Conservation (phyloP, 164 flowering plant species). For the Vitis riparia region DNA sequence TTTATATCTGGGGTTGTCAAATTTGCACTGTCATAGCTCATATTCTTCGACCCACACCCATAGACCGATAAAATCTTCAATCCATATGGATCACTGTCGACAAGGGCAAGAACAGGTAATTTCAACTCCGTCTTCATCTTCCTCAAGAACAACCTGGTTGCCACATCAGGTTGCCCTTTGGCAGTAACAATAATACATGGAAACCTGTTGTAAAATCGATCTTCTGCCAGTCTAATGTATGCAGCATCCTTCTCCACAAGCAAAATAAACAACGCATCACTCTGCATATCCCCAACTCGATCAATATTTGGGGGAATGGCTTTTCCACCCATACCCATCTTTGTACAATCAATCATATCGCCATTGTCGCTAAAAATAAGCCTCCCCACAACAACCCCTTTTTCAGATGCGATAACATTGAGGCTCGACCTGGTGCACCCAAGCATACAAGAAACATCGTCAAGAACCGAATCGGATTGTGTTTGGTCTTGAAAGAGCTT, state of each 20-base stretch:
- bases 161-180: slow-evolving; percentile 98
- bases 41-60: slow-evolving; percentile 97
- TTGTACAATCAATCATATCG: slow-evolving; percentile 93
- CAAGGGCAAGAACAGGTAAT: slow-evolving; percentile 87
- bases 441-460: slow-evolving; percentile 87
- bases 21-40: slow-evolving; percentile 95
- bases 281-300: slow-evolving; percentile 84
- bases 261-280: slow-evolving; percentile 88
- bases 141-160: slow-evolving; percentile 86
- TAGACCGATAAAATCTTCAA: slow-evolving; percentile 91
- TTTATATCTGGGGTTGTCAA: slow-evolving; percentile 95
- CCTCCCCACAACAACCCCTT: slow-evolving; percentile 94
- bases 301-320: slow-evolving; percentile 98
- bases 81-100: slow-evolving; percentile 98
- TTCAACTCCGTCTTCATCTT: slow-evolving; percentile 89
- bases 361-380: slow-evolving; percentile 86
- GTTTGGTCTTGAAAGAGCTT: slow-evolving; percentile 91
- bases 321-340: slow-evolving; percentile 98
- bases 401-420: slow-evolving; percentile 89
- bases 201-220: slow-evolving; percentile 88
- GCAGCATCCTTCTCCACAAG: slow-evolving; percentile 98
- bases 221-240: slow-evolving; percentile 88
- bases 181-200: slow-evolving; percentile 96
- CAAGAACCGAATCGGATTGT: slow-evolving; percentile 83
- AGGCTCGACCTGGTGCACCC: slow-evolving; percentile 94